A percentile compares a stretch with the other conserved stretches of the same genome.
Evolutionary conservation across 2,329 filamentous ascomycete species (phyloP).

Genomic region (Botrytis pseudocinerea): DNA sequence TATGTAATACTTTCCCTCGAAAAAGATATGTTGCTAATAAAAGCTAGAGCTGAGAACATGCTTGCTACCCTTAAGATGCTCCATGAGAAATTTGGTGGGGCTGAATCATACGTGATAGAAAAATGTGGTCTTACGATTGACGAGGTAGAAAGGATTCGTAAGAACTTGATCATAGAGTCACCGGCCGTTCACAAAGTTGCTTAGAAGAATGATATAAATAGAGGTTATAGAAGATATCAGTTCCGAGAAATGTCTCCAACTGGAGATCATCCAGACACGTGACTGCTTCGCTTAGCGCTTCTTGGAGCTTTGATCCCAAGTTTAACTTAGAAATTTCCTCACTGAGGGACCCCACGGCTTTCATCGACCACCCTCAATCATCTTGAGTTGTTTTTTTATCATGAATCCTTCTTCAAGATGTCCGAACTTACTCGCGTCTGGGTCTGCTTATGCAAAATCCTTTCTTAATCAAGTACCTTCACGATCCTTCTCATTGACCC

Average conservation of each 20-base stretch:
- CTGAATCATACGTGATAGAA: slow-evolving; percentile 62
- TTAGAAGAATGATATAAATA: neutral
- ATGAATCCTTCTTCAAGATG: slow-evolving; percentile 39
- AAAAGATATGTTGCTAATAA: slow-evolving; percentile 19
- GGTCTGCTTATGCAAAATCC: slow-evolving; percentile 31
- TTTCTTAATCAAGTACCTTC: slow-evolving; percentile 31
- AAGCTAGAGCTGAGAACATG: slow-evolving; percentile 51
- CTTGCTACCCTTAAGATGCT: slow-evolving; percentile 54
- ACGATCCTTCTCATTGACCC: slow-evolving; percentile 40
- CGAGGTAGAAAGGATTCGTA: slow-evolving; percentile 54
- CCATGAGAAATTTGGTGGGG: slow-evolving; percentile 59
- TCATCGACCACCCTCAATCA: slow-evolving; percentile 11
- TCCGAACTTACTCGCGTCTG: slow-evolving; percentile 29
- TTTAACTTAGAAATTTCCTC: slow-evolving; percentile 21
- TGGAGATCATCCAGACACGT: slow-evolving; percentile 4
- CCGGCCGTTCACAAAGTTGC: slow-evolving; percentile 26
- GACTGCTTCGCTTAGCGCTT: slow-evolving; percentile 13
- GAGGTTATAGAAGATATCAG: neutral
- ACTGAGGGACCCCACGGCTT: slow-evolving; percentile 21
- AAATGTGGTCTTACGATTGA: slow-evolving; percentile 58
- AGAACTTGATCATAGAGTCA: slow-evolving; percentile 48
- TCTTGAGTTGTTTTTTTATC: slow-evolving; percentile 11
- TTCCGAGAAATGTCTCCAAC: neutral
- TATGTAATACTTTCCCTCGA: slow-evolving; percentile 27
- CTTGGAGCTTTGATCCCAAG: slow-evolving; percentile 16